phyloP scores from a whole-genome alignment of 176 grass and related monocot genomes.

The Rhynchospora breviuscula region DNA sequence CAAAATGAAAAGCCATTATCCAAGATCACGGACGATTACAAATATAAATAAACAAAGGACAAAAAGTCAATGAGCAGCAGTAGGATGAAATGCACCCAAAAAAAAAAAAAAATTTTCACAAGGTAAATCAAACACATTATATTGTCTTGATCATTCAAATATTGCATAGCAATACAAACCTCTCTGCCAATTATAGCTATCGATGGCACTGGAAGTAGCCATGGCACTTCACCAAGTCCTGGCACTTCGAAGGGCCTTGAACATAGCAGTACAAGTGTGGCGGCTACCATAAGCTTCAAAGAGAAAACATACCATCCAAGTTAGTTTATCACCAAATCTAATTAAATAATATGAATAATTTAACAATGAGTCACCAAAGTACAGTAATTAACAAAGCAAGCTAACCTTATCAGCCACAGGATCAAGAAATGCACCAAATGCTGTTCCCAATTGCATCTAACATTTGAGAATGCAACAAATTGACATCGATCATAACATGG shows the following conservation, averaged over 20 bases:
- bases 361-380: neutral
- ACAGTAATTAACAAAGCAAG: conserved; percentile 11
- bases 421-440: conserved; percentile 99
- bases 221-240: conserved; percentile 47
- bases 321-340: neutral
- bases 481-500: neutral
- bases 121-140: neutral
- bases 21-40: neutral
- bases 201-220: conserved; percentile 88
- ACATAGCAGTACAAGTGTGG: conserved; percentile 83
- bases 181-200: conserved; percentile 99
- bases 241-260: conserved; percentile 74
- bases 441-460: conserved; percentile 88
- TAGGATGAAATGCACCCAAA: neutral
- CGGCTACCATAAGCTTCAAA: conserved; percentile 90
- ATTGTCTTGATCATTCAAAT: neutral
- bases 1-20: conserved; percentile 5
- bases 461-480: conserved; percentile 19
- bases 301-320: conserved; percentile 12
- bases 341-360: neutral
- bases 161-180: conserved; percentile 31
- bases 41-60: neutral
- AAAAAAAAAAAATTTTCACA: neutral
- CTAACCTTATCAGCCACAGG: conserved; percentile 97
- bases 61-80: neutral